Conservation (phyloP, 805 yeast species). For the Candida awuae region DNA sequence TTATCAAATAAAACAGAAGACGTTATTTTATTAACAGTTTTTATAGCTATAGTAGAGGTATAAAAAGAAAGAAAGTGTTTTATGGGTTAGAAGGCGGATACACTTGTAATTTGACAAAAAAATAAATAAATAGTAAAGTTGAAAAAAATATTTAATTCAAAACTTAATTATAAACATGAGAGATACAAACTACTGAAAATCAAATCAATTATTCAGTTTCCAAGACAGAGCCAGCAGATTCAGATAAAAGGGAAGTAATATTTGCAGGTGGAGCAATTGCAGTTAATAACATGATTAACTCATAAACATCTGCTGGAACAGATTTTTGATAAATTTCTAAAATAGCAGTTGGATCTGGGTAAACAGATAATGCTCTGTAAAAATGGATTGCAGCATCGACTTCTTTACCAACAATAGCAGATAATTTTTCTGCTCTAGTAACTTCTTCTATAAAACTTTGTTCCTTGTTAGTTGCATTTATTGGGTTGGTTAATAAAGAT, state of each 20-base stretch:
- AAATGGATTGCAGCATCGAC: constrained; percentile 81
- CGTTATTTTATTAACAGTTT: too few relatives aligned
- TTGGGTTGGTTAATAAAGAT: constrained; percentile 63
- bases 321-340: constrained; percentile 84
- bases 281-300: constrained; percentile 77
- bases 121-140: background rate
- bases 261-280: constrained; percentile 85
- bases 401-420: constrained; percentile 57
- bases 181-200: background rate
- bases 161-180: background rate
- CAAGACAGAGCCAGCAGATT: constrained; percentile 22
- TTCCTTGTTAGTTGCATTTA: constrained; percentile 61
- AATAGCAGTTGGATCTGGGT: constrained; percentile 91
- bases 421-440: constrained; percentile 75
- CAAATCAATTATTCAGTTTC: constrained; percentile 12
- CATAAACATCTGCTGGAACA: constrained; percentile 75
- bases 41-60: too few relatives aligned
- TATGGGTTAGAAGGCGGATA: too few relatives aligned
- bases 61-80: too few relatives aligned
- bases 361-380: constrained; percentile 87
- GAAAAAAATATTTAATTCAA: background rate
- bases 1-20: too few relatives aligned
- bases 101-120: too few relatives aligned
- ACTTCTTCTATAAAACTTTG: constrained; percentile 75
- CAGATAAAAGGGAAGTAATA: constrained; percentile 58